A percentile compares a stretch with the other conserved stretches of the same genome.
Evolutionary conservation across 331 rosid species (phyloP).

Genomic region (Stylosanthes scabra): DNA sequence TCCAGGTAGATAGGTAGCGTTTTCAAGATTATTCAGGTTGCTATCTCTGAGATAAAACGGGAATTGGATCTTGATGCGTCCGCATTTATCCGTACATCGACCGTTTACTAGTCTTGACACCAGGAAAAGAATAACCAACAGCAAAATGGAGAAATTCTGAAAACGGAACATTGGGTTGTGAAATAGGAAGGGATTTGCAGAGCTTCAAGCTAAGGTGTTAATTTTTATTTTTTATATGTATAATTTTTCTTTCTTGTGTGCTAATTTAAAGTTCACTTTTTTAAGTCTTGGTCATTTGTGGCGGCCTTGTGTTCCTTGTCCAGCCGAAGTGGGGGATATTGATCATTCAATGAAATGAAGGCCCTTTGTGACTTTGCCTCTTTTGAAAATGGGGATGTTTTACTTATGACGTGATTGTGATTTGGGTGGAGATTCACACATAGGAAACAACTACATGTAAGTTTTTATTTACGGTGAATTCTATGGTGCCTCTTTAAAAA

Average conservation of each 20-base stretch:
- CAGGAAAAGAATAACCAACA: slow-evolving; percentile 3
- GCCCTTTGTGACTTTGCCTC: too few relatives aligned
- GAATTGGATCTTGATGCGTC: slow-evolving; percentile 22
- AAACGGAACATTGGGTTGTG: background rate
- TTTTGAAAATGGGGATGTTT: too few relatives aligned
- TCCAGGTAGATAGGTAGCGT: slow-evolving; percentile 15
- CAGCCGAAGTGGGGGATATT: too few relatives aligned
- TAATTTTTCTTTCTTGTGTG: background rate
- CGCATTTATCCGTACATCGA: slow-evolving; percentile 29
- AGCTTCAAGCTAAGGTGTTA: background rate
- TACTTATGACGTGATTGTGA: too few relatives aligned
- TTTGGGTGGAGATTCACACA: too few relatives aligned
- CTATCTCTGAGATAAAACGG: slow-evolving; percentile 37
- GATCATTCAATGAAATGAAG: too few relatives aligned
- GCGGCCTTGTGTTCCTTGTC: background rate
- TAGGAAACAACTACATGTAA: too few relatives aligned
- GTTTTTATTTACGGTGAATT: too few relatives aligned
- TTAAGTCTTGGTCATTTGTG: background rate
- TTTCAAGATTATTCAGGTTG: background rate
- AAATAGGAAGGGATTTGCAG: background rate
- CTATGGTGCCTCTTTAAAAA: too few relatives aligned
- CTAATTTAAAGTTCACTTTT: background rate
- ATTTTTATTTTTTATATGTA: too few relatives aligned
- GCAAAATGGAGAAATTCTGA: background rate
- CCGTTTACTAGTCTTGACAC: background rate